Percentiles rank a stretch among this genome's conserved stretches.
phyloP scores from a whole-genome alignment of 306 rosid species.

The Acacia acuminata region DNA sequence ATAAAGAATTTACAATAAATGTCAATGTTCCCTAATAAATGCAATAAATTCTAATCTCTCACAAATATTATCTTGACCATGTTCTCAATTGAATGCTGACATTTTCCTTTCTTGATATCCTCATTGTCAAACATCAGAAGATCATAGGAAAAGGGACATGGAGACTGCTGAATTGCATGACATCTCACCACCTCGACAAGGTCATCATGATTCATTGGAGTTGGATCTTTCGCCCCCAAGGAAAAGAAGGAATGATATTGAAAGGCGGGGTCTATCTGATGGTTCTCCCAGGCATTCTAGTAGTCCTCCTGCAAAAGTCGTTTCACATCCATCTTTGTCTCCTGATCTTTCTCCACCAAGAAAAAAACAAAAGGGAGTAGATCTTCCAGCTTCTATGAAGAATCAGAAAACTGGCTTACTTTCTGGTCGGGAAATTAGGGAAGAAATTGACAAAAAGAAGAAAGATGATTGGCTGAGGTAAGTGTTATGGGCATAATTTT shows the following conservation, averaged over 20 bases:
- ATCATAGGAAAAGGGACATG: constrained; percentile 14
- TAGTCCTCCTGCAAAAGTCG: constrained; percentile 23
- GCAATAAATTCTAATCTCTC: background rate
- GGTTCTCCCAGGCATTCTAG: constrained; percentile 26
- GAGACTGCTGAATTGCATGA: constrained; percentile 43
- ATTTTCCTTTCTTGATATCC: constrained; percentile 40
- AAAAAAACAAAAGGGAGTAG: constrained; percentile 46
- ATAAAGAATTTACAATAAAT: background rate
- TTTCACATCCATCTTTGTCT: constrained; percentile 40
- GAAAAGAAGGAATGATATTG: constrained; percentile 47
- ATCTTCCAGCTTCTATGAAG: constrained; percentile 41
- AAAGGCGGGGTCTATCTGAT: constrained; percentile 31
- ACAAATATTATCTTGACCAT: background rate
- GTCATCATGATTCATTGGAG: constrained; percentile 34
- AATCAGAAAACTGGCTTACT: constrained; percentile 69
- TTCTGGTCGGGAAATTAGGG: constrained; percentile 73
- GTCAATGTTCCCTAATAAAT: background rate
- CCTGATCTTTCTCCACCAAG: constrained; percentile 73
- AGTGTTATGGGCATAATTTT: constrained; percentile 22
- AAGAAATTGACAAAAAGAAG: constrained; percentile 71
- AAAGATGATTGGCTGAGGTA: constrained; percentile 69
- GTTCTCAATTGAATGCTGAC: constrained; percentile 32
- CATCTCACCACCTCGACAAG: constrained; percentile 53
- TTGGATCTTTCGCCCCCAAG: constrained; percentile 75
- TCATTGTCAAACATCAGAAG: constrained; percentile 24